Evolutionary conservation across 148 eudicot genomes (phyloP), one percentile per base, ranked within the genome.

Genomic region (Drosera capensis): DNA sequence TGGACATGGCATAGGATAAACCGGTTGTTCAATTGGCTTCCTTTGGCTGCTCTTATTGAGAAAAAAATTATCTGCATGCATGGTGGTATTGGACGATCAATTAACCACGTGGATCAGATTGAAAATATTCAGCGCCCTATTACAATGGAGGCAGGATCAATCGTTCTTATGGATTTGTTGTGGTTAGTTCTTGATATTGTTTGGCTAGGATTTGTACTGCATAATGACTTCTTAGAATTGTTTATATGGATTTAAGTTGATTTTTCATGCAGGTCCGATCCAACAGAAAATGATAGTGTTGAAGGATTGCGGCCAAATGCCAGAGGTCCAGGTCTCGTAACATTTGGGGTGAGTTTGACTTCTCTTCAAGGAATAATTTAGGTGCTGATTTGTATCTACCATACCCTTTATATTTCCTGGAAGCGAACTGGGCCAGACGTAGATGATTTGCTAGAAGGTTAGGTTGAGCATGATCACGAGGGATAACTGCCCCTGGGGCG

Each of bases 31-130:
- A 92, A 92, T 68, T 92, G 95, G 95, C 95, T 92, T 51, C 99
- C 99, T n/a, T 63, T 92, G 53, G 95, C 99, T 44, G 99, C 99
- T 50, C 76, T 85, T 18, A 85, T 92, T 43, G 99, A 92, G 73
- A 92, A 92, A 62, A 92, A 92, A 65, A 92, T 92, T 24, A 85
- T 92, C 28, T 92, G 99, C 66, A 92, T 92, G 99, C 99, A 92
- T 58, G 99, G 99, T 58, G 99, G 99, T 30, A 92, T 92, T 49
- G 99, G 99, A 59, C 75, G 95, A 52, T 92, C 99, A 43, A 92
- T 92, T 28, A 85, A 85, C 68, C 94, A 81, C 24, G 69, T 92
- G 23, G 95, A 92, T 54, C 99, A 92, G 57, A 85, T 92, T 59
- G 99, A 85, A 63, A 76, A 46, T 64, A 74, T 92, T 52, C 94